Conservation (phyloP, 2,329 filamentous ascomycete genomes). For the Parastagonospora avenae region DNA sequence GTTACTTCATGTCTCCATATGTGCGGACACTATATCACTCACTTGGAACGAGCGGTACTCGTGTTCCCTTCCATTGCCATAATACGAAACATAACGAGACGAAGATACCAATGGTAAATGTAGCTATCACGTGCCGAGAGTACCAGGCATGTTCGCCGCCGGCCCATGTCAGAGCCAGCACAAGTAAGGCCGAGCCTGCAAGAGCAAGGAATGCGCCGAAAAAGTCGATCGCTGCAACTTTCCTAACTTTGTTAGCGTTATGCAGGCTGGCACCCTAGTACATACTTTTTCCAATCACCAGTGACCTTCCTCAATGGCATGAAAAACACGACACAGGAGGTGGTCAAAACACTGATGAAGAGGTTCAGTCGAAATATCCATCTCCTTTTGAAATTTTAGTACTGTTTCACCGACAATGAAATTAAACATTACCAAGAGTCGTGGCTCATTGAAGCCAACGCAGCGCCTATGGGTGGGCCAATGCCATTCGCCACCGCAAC, state of each 20-base stretch:
- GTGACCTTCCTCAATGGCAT: conserved; percentile 52
- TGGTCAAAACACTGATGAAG: conserved; percentile 22
- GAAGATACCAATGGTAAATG: conserved; percentile 57
- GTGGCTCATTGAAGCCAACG: conserved; percentile 25
- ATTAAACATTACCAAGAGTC: conserved; percentile 19
- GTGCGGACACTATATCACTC: conserved; percentile 17
- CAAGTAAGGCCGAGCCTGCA: conserved; percentile 59
- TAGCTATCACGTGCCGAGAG: conserved; percentile 57
- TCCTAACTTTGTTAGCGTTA: conserved; percentile 13
- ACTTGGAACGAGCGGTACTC: conserved; percentile 64
- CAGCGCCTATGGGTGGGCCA: conserved; percentile 35
- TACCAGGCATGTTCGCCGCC: conserved; percentile 62
- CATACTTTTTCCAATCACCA: conserved; percentile 56
- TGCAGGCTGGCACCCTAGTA: background rate
- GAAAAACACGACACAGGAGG: conserved; percentile 25
- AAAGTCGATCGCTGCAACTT: conserved; percentile 59
- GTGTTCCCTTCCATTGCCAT: conserved; percentile 64
- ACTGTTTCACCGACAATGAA: too few relatives aligned
- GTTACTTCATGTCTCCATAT: background rate
- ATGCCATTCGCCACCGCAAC: conserved; percentile 34
- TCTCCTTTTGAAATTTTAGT: conserved; percentile 12
- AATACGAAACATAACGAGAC: conserved; percentile 55
- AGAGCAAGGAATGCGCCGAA: conserved; percentile 62
- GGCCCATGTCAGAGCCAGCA: conserved; percentile 63
- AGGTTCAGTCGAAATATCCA: conserved; percentile 46